phyloP scores from a whole-genome alignment of 2,329 filamentous ascomycete genomes.

The Ilyonectria sp. region DNA sequence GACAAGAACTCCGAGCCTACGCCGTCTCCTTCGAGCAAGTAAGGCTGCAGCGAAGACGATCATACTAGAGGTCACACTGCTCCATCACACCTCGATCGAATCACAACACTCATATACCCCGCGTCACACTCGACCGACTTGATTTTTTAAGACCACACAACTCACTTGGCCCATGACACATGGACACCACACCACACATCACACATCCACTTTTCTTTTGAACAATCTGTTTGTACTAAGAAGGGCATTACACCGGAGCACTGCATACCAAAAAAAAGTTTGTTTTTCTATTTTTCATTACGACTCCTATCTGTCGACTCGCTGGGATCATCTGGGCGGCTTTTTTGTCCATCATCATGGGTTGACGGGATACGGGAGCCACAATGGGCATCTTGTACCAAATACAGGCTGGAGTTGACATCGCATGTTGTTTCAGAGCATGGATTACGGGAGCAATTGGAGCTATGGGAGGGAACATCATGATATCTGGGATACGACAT shows the following conservation, averaged over 20 bases:
- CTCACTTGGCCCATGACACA: constrained; percentile 49
- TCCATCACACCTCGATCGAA: constrained; percentile 14
- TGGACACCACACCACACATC: constrained; percentile 38
- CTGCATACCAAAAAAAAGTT: constrained; percentile 64
- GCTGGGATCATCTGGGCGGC: constrained; percentile 43
- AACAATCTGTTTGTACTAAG: constrained; percentile 59
- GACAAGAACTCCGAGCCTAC: constrained; percentile 86
- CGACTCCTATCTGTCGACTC: constrained; percentile 41
- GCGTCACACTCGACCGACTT: constrained; percentile 28
- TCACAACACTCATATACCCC: constrained; percentile 32
- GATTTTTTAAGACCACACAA: constrained; percentile 38
- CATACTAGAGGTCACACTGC: constrained; percentile 60
- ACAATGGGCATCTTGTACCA: constrained; percentile 50
- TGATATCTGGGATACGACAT: constrained; percentile 52
- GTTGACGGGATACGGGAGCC: constrained; percentile 45
- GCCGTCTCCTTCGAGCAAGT: constrained; percentile 91
- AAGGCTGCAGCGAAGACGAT: constrained; percentile 72
- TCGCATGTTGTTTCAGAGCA: constrained; percentile 53
- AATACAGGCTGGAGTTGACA: constrained; percentile 51
- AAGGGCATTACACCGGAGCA: constrained; percentile 65
- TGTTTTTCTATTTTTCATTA: constrained; percentile 45
- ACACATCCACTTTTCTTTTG: constrained; percentile 44
- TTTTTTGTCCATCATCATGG: constrained; percentile 42
- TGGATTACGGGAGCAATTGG: constrained; percentile 53
- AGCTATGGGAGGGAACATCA: constrained; percentile 46